Evolutionary conservation across 2,329 filamentous ascomycete genomes (phyloP), one percentile per base, ranked within the genome.

Genomic region (Aspergillus ochraceoroseus): DNA sequence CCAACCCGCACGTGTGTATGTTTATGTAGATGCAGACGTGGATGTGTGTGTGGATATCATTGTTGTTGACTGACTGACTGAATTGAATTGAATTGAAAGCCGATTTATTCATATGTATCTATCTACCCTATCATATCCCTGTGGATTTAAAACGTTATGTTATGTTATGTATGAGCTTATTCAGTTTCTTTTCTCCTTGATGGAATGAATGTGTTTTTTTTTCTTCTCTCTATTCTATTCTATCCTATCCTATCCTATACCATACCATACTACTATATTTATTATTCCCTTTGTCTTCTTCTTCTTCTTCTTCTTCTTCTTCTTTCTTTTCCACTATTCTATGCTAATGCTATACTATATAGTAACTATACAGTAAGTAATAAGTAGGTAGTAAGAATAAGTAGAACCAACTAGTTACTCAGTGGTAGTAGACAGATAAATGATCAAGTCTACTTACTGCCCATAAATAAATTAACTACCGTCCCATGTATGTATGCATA

Each of bases 21-120:
- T 22, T 33, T 12, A 22, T 22, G 18, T 23, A 23, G 7, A 14
- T 12, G 13, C 13, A n/a, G 26, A 22, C 20, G 20, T 9, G 9
- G 20, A 9, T 40, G 22, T n/a, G 11, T 35, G 33, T 29, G 34
- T 42, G 19, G 17, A 26, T 27, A 13, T 20, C 25, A 30, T 20
- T 30, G 13, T 31, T 23, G 19, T 22, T 22, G 5, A 5, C 20
- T 5, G 5, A 32, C n/a, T 12, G 15, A 25, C 15, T 19, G 12
- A 34, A 22, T 22, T 11, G 32, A 35, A 27, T 17, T 26, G 22
- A 26, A 26, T 12, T 5, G 2, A 37, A 27, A 17, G 20, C 30
- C 23, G 17, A 43, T 25, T 14, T 43, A 25, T 43, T 32, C 32
- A 22, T 34, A 38, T 32, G 34, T 38, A 42, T 27, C 14, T 22